These are phyloP conservation scores for Saprolegnia diclina DNA, from an alignment of 352 stramenopile species.

Conservation along the genomic window DNA sequence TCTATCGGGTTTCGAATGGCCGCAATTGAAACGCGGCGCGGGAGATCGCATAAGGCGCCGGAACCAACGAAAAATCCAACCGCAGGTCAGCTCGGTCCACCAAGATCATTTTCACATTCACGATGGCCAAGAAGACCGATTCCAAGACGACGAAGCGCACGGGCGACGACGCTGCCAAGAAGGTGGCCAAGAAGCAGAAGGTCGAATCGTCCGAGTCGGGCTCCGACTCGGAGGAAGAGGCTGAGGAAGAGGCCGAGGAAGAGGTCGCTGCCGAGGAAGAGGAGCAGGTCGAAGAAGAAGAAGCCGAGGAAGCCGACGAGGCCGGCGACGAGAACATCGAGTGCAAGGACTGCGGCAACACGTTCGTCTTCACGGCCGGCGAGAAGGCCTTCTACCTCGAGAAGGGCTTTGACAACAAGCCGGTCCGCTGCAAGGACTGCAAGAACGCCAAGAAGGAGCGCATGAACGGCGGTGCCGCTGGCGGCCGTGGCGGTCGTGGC, in stretches of 20 bases:
- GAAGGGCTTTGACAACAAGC: constrained; percentile 30
- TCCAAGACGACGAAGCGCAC: neutral
- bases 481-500: constrained; percentile 12
- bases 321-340: constrained; percentile 30
- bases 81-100: neutral
- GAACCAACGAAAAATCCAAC: neutral
- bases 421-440: constrained; percentile 31
- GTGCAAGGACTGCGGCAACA: constrained; percentile 29
- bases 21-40: neutral
- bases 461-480: constrained; percentile 14
- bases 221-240: neutral
- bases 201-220: neutral
- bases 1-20: neutral
- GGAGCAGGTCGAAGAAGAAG: neutral
- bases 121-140: neutral
- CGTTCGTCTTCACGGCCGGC: constrained; percentile 29
- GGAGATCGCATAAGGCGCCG: neutral
- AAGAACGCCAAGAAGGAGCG: constrained; percentile 28
- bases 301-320: neutral
- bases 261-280: constrained; percentile 7
- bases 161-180: neutral
- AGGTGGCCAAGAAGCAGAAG: neutral
- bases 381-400: constrained; percentile 30
- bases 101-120: neutral
- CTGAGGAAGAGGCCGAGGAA: neutral